Percentiles rank a stretch among this genome's conserved stretches.
Evolutionary conservation across 192 early-diverging fungal species (phyloP).

Genomic region (Anaeromyces robustus): DNA sequence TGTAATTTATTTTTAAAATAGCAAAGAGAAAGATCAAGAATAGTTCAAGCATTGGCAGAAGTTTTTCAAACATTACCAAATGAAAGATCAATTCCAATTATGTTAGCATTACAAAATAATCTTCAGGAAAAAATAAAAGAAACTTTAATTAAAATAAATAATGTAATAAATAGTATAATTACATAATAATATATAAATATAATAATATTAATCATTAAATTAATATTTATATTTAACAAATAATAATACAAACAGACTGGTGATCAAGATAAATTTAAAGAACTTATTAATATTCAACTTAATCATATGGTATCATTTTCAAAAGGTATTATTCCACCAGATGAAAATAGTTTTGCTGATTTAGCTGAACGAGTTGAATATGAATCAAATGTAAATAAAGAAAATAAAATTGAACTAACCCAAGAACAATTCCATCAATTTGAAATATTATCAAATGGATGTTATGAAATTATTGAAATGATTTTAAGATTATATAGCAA

Average conservation of each 20-base stretch:
- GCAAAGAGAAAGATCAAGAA: not conserved
- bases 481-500: not conserved
- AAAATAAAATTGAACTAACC: not conserved
- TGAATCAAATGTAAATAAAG: not conserved
- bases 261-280: not conserved
- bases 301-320: not conserved
- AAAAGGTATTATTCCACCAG: not conserved
- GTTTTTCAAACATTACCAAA: not conserved
- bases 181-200: not conserved
- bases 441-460: not conserved
- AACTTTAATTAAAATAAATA: not conserved
- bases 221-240: not conserved
- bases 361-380: not conserved
- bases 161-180: too few species aligned
- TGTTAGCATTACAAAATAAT: not conserved
- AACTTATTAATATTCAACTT: not conserved
- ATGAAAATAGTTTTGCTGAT: not conserved
- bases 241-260: too few species aligned
- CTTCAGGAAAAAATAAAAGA: not conserved
- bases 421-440: not conserved
- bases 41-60: not conserved
- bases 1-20: not conserved
- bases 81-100: not conserved
- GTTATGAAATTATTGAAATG: not conserved
- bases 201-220: not conserved